Conservation (phyloP, 2,329 filamentous ascomycete species). For the Botrytis deweyae region DNA sequence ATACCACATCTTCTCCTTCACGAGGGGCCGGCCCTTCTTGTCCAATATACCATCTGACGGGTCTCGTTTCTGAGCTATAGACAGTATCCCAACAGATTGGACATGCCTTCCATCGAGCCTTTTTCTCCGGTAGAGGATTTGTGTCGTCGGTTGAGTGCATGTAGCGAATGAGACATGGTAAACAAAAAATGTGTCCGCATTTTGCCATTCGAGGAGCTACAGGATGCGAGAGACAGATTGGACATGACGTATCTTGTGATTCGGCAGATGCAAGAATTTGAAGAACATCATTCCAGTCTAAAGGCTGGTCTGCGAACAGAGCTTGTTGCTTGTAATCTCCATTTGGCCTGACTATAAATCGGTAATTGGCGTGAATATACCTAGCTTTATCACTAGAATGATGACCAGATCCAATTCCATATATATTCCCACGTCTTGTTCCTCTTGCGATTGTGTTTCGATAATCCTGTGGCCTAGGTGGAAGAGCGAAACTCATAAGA, state of each 20-base stretch:
- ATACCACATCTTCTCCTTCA: slow-evolving; percentile 84
- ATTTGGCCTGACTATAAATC: slow-evolving; percentile 86
- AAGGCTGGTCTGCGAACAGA: slow-evolving; percentile 79
- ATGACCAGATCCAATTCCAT: slow-evolving; percentile 84
- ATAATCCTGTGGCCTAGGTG: slow-evolving; percentile 65
- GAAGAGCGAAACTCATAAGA: slow-evolving; percentile 85
- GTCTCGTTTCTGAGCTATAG: slow-evolving; percentile 86
- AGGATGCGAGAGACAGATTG: slow-evolving; percentile 90
- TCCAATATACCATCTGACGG: slow-evolving; percentile 86
- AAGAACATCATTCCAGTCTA: slow-evolving; percentile 88
- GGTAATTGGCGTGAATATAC: slow-evolving; percentile 94
- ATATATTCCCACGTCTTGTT: slow-evolving; percentile 67
- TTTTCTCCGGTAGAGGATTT: slow-evolving; percentile 61
- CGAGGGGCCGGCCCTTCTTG: slow-evolving; percentile 79
- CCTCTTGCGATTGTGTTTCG: slow-evolving; percentile 51
- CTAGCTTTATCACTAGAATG: slow-evolving; percentile 88
- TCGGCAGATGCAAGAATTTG: slow-evolving; percentile 89
- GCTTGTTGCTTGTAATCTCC: slow-evolving; percentile 79
- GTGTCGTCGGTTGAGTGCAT: slow-evolving; percentile 83
- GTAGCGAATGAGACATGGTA: slow-evolving; percentile 89
- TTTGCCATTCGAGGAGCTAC: slow-evolving; percentile 95
- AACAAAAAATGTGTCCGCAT: slow-evolving; percentile 95
- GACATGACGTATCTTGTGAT: slow-evolving; percentile 85
- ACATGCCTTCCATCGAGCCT: slow-evolving; percentile 86
- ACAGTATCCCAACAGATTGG: slow-evolving; percentile 93